Evolutionary conservation across 1,284 basidiomycete species (phyloP), one percentile per base, ranked within the genome.

Genomic region (Apiotrichum gamsii): DNA sequence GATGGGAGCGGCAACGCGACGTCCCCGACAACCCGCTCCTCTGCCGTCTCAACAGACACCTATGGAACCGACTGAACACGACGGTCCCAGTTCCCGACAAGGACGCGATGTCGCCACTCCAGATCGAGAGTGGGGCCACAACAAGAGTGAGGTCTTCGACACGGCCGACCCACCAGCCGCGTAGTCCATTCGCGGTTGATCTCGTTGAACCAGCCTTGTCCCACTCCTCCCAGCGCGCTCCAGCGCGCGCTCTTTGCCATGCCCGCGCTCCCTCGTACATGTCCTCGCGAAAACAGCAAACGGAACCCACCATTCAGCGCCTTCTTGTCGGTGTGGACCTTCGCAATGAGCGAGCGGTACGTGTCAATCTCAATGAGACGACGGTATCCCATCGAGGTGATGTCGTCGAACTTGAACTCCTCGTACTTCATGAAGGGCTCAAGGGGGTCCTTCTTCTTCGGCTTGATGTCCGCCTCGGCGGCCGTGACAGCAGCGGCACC

Each of bases 311-410:
- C 83, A 56, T 85, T 82, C 31, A 93, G 78, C 59, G 83, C 80
- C 16, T 83, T 82, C 76, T 87, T 80, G 69, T 91, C 89, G 55
- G 85, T 80, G 65, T 88, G 87, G 53, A 90, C 87, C 57, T 89
- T 77, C 42, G 85, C 78, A 65, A 90, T 73, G 59, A 90, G 85
- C 56, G 83, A 77, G 38, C 88, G 72, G 40, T 78, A 72, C 58
- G 84, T 78, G 28, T 87, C 78, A 54, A 88, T 80, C 61, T 85
- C 78, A 51, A 80, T 77, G 40, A 90, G 72, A 52, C 82, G 76
- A 23, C 82, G 59, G 72, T 87, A 85, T 8, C 83, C 86, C 28
- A 76, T 74, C 21, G 81, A 76, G 8, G 82, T 79, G 31, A 82
- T 76, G 56, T 73, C 72, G 45, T 74, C 70, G 61, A 87, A 87